phyloP scores from a whole-genome alignment of 352 stramenopile genomes.

The Lagenidium giganteum region DNA sequence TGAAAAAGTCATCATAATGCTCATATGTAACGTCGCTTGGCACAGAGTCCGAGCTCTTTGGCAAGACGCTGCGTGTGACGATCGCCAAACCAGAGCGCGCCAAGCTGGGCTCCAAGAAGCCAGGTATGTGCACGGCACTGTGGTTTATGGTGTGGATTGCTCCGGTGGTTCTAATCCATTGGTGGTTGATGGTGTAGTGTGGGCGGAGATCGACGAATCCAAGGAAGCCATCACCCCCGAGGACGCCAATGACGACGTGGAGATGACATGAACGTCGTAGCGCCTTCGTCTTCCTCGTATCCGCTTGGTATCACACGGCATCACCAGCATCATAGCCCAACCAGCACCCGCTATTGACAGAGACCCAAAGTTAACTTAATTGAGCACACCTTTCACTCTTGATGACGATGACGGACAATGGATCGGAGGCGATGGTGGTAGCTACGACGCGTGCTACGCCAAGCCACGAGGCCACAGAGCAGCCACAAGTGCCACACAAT shows the following conservation, averaged over 20 bases:
- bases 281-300: too few relatives aligned
- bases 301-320: too few relatives aligned
- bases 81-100: constrained; percentile 84
- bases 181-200: constrained; percentile 29
- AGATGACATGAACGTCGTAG: too few relatives aligned
- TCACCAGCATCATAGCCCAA: too few relatives aligned
- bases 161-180: not conserved
- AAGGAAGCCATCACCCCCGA: constrained; percentile 12
- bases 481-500: too few relatives aligned
- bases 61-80: constrained; percentile 87
- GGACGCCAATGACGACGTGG: constrained; percentile 5
- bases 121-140: constrained; percentile 30
- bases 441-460: too few relatives aligned
- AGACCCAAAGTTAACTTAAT: constrained; percentile 18
- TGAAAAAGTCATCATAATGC: constrained; percentile 4
- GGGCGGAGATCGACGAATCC: constrained; percentile 44
- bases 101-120: constrained; percentile 71
- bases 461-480: too few relatives aligned
- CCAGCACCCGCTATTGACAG: too few relatives aligned
- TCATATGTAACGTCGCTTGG: not conserved
- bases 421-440: too few relatives aligned
- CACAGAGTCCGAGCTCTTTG: constrained; percentile 89
- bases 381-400: constrained; percentile 7
- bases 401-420: too few relatives aligned
- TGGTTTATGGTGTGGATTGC: not conserved